Evolutionary conservation across 768 basidiomycete species (phyloP), one percentile per base, ranked within the genome.

Genomic region (Dentipellis sp.): DNA sequence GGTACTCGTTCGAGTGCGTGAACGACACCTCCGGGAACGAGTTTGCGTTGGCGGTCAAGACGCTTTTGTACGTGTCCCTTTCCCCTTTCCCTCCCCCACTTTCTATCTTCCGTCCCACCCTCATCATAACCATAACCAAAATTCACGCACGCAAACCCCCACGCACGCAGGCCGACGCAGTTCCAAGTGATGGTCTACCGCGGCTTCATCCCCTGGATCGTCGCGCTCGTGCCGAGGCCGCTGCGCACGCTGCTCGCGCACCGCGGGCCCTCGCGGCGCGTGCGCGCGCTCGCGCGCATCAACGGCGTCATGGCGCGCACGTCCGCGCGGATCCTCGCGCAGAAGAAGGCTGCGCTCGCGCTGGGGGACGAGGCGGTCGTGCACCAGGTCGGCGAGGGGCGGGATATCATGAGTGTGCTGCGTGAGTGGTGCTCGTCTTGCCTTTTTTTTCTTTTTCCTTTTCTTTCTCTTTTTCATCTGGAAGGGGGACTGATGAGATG

Each of bases 381-480:
- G 6, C 37, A 37, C n/a, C 59, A 54, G 17, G 23, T 69, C 16
- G 65, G 65, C 10, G 60, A 63, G 4, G 67, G 57, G 17, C 78
- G 73, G 55, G 77, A 79, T 64, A 72, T 79, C n/a, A 77, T 77
- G 50, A 77, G 74, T 56, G 65, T 76, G 36, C 66, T 80, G 45
- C 59, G 78, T 79, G 59, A 61, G 75, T 47, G 8, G 12, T 42
- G n/a, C n/a, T n/a, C n/a, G n/a, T n/a, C n/a, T n/a, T n/a, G n/a
- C n/a, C n/a, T n/a, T n/a, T n/a, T n/a, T n/a, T n/a, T n/a, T n/a
- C n/a, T n/a, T n/a, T n/a, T n/a, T n/a, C n/a, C n/a, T n/a, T n/a
- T 56, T 9, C 42, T n/a, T 0, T 42, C 9, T 14, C 17, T 17
- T 9, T 22, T 21, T 21, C 11, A 29, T 16, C n/a, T 23, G 10